Base-by-base conservation (phyloP, 2,329 filamentous ascomycete species). In the Bretziella fagacearum region DNA sequence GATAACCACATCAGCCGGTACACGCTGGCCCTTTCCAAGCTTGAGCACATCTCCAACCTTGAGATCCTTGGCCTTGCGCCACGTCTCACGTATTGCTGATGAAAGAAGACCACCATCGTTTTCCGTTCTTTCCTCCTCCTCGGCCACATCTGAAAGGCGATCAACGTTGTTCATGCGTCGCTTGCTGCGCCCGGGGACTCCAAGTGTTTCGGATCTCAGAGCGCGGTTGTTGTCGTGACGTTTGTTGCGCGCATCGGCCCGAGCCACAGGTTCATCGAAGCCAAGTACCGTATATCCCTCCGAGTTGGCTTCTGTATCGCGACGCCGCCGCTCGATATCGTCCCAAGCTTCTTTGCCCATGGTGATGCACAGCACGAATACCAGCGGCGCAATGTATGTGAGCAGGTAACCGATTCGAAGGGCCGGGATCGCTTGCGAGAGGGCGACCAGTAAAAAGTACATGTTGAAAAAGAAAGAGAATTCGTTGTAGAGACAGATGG, bases 401-500 rank as follows among this genome's bases (percentile, higher is more conserved):
- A 84, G 84, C 52, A 98, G 73, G 61, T 95, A 96, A 48, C 91
- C 91, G 54, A 98, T 95, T 47, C 86, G 77, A 47, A 98, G 65
- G 18, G 83, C 74, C 3, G 86, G 87, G 57, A 98, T 87, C 36
- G 85, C 79, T 63, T 98, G 91, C 30, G 89, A 96, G 43, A 96
- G 64, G 5, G 91, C 93, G 43, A 98, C 91, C 22, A 96, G 77
- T 48, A 98, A 69, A 61, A 98, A 98, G 61, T 98, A 98, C 69
- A 96, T 84, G 71, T 98, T 98, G 71, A 98, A 94, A 65, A 98
- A 98, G 68, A 96, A 98, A 51, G 89, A 95, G 61, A 98, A 98
- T 60, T 98, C 91, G 65, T 96, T 96, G 64, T 95, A 98, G 18
- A 98, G 69, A 0, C 91, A 98, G 45, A 89, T 71, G 2, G 93